These are phyloP conservation scores for Haberlea rhodopensis DNA, from an alignment of 257 asterid genomes.

Conservation along the genomic window DNA sequence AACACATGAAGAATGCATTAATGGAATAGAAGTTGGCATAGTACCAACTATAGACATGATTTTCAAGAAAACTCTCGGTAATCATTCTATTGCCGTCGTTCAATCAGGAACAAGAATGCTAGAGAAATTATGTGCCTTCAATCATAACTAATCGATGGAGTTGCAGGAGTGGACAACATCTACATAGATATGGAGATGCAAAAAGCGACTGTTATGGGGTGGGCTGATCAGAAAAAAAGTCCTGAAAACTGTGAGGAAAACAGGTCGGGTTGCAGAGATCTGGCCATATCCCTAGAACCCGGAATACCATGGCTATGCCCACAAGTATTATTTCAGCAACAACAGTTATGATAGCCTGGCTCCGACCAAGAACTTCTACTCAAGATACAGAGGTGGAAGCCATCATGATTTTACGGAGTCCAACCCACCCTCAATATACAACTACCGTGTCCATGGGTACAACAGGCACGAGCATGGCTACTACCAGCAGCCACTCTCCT, in stretches of 20 bases:
- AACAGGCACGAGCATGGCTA: constrained; percentile 55
- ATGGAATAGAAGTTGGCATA: no score
- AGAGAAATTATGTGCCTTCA: background rate
- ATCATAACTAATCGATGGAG: background rate
- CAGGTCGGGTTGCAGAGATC: constrained; percentile 62
- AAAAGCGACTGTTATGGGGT: constrained; percentile 71
- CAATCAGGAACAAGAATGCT: no score
- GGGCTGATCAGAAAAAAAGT: constrained; percentile 57
- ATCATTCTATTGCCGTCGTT: no score
- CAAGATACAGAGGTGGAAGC: background rate
- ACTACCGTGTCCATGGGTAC: constrained; percentile 58
- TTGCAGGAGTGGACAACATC: constrained; percentile 58
- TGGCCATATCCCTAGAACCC: constrained; percentile 83
- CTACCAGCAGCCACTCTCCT: constrained; percentile 51
- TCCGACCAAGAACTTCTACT: constrained; percentile 9
- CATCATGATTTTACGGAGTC: background rate
- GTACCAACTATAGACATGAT: no score
- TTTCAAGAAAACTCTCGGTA: no score
- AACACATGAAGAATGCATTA: no score
- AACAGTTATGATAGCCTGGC: constrained; percentile 17
- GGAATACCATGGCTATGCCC: constrained; percentile 49
- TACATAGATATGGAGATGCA: constrained; percentile 67
- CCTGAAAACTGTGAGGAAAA: constrained; percentile 54
- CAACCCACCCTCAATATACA: constrained; percentile 40
- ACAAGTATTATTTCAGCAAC: constrained; percentile 40